Evolutionary conservation across 2,329 filamentous ascomycete genomes (phyloP).

Genomic region (Aspergillus sp.): DNA sequence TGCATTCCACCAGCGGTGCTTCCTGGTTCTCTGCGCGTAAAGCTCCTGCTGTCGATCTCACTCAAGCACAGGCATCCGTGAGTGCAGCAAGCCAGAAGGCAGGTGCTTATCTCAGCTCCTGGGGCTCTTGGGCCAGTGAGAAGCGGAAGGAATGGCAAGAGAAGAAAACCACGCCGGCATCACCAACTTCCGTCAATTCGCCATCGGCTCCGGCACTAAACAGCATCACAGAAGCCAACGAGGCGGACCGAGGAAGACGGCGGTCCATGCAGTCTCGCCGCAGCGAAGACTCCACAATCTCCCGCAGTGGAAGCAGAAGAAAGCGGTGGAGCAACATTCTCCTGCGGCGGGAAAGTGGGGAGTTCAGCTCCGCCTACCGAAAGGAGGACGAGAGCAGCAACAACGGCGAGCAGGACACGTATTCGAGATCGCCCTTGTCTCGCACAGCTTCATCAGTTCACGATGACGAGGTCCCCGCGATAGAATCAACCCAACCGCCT

Average conservation of each 20-base stretch:
- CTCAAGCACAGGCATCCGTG: constrained; percentile 57
- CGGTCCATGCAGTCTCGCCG: constrained; percentile 29
- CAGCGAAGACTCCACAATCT: constrained; percentile 33
- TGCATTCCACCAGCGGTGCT: constrained; percentile 18
- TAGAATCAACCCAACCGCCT: neutral
- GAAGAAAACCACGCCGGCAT: constrained; percentile 33
- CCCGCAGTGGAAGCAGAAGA: constrained; percentile 36
- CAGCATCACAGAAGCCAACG: constrained; percentile 27
- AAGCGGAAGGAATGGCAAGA: constrained; percentile 51
- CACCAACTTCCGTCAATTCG: constrained; percentile 27
- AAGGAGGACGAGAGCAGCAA: constrained; percentile 26
- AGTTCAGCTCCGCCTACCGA: constrained; percentile 24
- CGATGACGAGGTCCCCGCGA: constrained; percentile 9
- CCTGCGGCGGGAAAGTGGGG: constrained; percentile 36
- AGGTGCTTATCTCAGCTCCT: constrained; percentile 64
- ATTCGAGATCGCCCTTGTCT: constrained; percentile 37
- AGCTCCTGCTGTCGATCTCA: constrained; percentile 50
- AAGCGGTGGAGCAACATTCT: constrained; percentile 44
- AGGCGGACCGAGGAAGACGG: constrained; percentile 34
- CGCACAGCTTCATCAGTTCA: constrained; percentile 29
- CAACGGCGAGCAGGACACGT: constrained; percentile 25
- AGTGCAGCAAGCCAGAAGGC: constrained; percentile 57
- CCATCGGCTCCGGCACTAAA: constrained; percentile 27
- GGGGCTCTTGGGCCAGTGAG: constrained; percentile 62
- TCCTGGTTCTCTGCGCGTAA: constrained; percentile 37